Evolutionary conservation across 2,329 filamentous ascomycete genomes (phyloP), one percentile per base, ranked within the genome.

Genomic region (Exophiala bonariae): DNA sequence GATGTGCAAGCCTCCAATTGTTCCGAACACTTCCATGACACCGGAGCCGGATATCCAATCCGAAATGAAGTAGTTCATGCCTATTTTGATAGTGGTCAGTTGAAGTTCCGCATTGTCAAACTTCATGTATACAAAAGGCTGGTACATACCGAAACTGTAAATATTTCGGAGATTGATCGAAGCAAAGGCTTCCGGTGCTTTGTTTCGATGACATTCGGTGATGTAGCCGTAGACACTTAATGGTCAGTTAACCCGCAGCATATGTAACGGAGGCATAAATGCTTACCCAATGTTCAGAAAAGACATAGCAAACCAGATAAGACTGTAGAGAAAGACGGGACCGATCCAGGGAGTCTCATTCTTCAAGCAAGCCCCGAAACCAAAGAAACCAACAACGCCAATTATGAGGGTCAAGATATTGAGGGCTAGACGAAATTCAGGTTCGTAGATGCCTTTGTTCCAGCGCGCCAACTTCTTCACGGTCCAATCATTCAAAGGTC

Each of bases 381-480:
- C 70, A 1, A 73, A 56, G 51, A 72, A 72, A n/a, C 49, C 52
- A 10, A 39, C 35, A n/a, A 52, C 41, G 3, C 49, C 52, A 3
- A 55, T 28, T 16, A 55, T 38, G 23, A 55, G 43, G 2, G 45
- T 50, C 14, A 49, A 39, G 23, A 55, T 18, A 35, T 52, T 49
- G 22, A 52, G 41, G 23, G 40, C 20, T 23, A 71, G 55, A 32
- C 66, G 62, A 56, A 69, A 69, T 56, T 73, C 70, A 1, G 70
- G 68, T 37, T 68, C 62, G 48, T 64, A 56, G 46, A 70, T 62
- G 20, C 71, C 71, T 14, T 65, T 59, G 54, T 72, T 73, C 28
- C 69, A 64, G 4, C 68, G 64, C 1, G 72, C 69, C 1, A 75
- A 58, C 43, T 54, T 61, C 16, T 71, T 60, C 2, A 61, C 57